phyloP scores from a whole-genome alignment of 2,329 filamentous ascomycete genomes.

The Piedraia hortae region DNA sequence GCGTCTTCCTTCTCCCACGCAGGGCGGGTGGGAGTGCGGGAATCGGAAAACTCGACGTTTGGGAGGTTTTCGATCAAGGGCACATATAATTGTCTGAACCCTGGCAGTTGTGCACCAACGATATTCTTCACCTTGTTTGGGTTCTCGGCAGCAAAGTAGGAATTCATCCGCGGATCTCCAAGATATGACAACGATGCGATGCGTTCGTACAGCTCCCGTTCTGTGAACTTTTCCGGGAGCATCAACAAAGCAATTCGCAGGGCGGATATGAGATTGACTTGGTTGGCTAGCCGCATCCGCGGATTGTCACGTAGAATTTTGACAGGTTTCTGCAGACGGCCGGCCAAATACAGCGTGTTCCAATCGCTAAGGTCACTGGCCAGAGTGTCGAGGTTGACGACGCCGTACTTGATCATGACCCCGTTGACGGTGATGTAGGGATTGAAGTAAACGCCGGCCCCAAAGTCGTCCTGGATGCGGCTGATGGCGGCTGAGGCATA shows the following conservation, averaged over 20 bases:
- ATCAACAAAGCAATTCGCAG: constrained; percentile 71
- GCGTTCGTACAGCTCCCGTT: constrained; percentile 64
- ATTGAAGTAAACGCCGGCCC: constrained; percentile 93
- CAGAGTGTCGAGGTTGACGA: constrained; percentile 78
- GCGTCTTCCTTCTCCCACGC: constrained; percentile 15
- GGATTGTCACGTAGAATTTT: constrained; percentile 93
- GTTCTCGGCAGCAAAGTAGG: constrained; percentile 43
- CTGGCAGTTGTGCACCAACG: constrained; percentile 65
- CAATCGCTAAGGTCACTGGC: constrained; percentile 67
- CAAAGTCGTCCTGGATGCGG: constrained; percentile 60
- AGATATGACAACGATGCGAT: constrained; percentile 85
- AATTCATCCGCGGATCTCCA: constrained; percentile 79
- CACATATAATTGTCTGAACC: constrained; percentile 76
- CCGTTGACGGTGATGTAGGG: constrained; percentile 86
- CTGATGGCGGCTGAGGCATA: constrained; percentile 59
- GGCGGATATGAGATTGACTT: constrained; percentile 81
- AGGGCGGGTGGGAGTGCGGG: constrained; percentile 23
- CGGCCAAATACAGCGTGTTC: constrained; percentile 90
- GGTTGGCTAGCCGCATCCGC: constrained; percentile 73
- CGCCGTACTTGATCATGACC: constrained; percentile 89
- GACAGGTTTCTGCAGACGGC: constrained; percentile 84
- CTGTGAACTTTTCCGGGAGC: constrained; percentile 58
- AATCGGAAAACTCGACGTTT: constrained; percentile 53
- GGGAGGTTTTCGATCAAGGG: constrained; percentile 74
- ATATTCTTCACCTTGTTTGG: constrained; percentile 85